Evolutionary conservation across 208 protist species (phyloP).

Genomic region (Leishmania tropica): DNA sequence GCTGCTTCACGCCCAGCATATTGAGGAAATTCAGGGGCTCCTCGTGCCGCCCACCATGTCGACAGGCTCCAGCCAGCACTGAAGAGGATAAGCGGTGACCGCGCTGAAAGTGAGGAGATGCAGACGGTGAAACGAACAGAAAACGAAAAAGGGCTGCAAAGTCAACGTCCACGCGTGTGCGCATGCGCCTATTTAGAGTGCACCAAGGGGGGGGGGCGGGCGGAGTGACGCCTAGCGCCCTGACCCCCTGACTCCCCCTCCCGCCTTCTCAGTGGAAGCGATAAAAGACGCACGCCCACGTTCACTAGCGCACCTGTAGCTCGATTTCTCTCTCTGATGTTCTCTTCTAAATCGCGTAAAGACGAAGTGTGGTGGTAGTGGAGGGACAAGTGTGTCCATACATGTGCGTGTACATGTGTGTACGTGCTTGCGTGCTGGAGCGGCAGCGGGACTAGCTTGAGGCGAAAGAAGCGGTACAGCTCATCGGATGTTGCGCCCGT

Average conservation of each 20-base stretch:
- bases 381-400: neutral
- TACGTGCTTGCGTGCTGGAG: neutral
- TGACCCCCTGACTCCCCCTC: neutral
- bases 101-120: neutral
- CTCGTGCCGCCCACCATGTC: conserved; percentile 26
- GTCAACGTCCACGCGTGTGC: neutral
- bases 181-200: neutral
- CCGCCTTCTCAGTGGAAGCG: neutral
- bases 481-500: neutral
- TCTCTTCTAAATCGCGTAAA: neutral
- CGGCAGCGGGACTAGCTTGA: neutral
- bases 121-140: neutral
- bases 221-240: neutral
- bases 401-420: neutral
- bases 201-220: neutral
- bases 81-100: neutral
- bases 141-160: neutral
- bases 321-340: neutral
- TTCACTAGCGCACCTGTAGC: neutral
- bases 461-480: neutral
- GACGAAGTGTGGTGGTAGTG: neutral
- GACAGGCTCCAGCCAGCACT: conserved; percentile 6
- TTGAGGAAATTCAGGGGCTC: conserved; percentile 47
- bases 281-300: neutral
- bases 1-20: conserved; percentile 40